Evolutionary conservation across 768 basidiomycete genomes (phyloP), one percentile per base, ranked within the genome.

Genomic region (Boletus sp.): DNA sequence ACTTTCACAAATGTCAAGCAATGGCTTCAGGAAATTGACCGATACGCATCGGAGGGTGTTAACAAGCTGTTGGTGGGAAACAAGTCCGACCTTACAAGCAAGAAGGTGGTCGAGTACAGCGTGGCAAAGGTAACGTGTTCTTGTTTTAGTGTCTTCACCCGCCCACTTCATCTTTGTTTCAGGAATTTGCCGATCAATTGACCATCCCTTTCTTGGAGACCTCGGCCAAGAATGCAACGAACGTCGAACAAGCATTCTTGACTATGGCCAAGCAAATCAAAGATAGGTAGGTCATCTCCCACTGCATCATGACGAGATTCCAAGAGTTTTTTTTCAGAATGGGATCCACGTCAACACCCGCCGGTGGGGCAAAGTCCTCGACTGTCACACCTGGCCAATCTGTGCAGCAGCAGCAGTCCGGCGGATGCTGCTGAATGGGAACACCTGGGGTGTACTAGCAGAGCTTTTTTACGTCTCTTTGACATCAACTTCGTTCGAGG

Each of bases 161-260:
- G 21, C 8, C 11, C 30, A 40, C 9, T 42, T 59, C 27, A 68
- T 38, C 49, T n/a, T 57, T 50, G 32, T 25, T 47, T 0, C 58
- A 96, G 84, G 93, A 96, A 80, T 90, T 98, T 66, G 93, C 97
- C 27, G 93, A 98, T 69, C 94, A 98, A 70, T 79, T 98, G 61
- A 81, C 79, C 57, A 88, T 99, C 63, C 88, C 93, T 44, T 98
- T 97, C 87, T 77, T 99, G 69, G 97, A 99, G 79, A 99, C 97
- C 13, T 93, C 90, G n/a, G 97, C 97, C 34, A 98, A 98, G 89
- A 93, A 90, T 65, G 93, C 95, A 50, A 95, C 94, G 57, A 97
- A 97, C 64, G 97, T 99, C 56, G 97, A 99, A 72, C 93, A 99
- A 74, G 95, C 97, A 6, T 99, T 99, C 84, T 86, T 98, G 79